Conservation (phyloP, 2,329 filamentous ascomycete species). For the Fusarium caatingaense region DNA sequence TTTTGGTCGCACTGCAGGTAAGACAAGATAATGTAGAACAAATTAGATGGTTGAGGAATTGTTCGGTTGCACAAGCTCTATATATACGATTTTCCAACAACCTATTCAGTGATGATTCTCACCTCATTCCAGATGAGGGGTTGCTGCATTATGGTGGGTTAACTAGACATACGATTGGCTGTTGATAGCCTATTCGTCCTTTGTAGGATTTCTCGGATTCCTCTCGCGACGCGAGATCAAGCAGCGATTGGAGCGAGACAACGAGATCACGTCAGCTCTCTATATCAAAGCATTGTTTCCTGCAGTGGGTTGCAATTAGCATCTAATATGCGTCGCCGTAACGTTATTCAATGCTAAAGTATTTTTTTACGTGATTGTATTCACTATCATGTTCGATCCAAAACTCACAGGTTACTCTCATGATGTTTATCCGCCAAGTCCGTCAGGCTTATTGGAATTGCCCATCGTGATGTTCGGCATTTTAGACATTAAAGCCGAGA, state of each 20-base stretch:
- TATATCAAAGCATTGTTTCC: background rate
- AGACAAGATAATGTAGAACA: background rate
- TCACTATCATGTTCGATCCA: background rate
- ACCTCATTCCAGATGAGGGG: background rate
- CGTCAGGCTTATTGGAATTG: background rate
- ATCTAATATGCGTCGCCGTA: background rate
- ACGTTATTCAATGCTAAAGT: background rate
- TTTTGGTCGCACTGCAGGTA: rapidly evolving
- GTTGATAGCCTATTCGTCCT: background rate
- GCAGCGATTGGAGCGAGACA: background rate
- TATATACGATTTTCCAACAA: background rate
- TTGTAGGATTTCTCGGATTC: background rate
- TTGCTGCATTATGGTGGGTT: background rate
- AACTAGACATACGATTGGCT: background rate
- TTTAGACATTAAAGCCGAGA: background rate
- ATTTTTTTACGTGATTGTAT: rapidly evolving
- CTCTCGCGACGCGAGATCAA: background rate
- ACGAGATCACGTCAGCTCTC: background rate
- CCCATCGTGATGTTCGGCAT: background rate
- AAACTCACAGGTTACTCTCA: background rate
- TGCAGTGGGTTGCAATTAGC: background rate
- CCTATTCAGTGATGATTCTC: background rate
- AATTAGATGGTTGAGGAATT: background rate
- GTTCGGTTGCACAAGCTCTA: background rate
- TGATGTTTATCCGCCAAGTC: background rate